Percentiles rank a stretch among this genome's conserved stretches.
These are phyloP conservation scores for Phytophthora meadii DNA, from an alignment of 352 stramenopile genomes.

Conservation along the genomic window DNA sequence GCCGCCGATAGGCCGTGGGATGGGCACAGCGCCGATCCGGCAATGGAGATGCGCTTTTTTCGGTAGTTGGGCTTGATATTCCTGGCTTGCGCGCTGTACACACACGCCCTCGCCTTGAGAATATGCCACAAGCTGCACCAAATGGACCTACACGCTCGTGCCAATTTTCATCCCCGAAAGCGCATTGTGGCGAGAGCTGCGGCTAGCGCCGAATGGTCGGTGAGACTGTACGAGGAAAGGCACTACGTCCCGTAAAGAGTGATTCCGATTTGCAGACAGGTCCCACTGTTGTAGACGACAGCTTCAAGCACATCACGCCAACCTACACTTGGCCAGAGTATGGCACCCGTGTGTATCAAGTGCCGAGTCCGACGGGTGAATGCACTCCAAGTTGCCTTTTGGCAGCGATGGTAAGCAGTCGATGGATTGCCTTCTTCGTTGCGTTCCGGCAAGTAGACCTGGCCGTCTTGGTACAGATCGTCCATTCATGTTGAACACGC, in stretches of 20 bases:
- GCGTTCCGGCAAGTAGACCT: background rate
- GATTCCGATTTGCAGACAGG: slow-evolving; percentile 7
- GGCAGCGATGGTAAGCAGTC: slow-evolving; percentile 20
- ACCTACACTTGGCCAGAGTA: slow-evolving; percentile 14
- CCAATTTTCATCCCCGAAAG: no score
- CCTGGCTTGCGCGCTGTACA: no score
- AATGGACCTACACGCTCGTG: no score
- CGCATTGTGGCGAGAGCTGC: no score
- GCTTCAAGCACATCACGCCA: background rate
- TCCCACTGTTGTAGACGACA: slow-evolving; percentile 32
- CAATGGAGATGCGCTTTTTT: no score
- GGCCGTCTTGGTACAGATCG: background rate
- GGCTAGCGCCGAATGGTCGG: background rate
- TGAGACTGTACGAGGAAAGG: background rate
- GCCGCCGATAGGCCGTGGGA: no score
- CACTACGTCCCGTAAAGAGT: background rate
- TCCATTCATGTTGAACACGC: slow-evolving; percentile 14
- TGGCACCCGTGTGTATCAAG: slow-evolving; percentile 8
- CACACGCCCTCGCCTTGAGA: no score
- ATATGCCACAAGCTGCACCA: no score
- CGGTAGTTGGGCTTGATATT: no score
- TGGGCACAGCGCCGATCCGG: no score
- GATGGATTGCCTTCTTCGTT: slow-evolving; percentile 5
- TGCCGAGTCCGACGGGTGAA: slow-evolving; percentile 2
- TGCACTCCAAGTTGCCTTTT: slow-evolving; percentile 11